phyloP scores from a whole-genome alignment of 148 eudicot species.

The Arctostaphylos glauca region DNA sequence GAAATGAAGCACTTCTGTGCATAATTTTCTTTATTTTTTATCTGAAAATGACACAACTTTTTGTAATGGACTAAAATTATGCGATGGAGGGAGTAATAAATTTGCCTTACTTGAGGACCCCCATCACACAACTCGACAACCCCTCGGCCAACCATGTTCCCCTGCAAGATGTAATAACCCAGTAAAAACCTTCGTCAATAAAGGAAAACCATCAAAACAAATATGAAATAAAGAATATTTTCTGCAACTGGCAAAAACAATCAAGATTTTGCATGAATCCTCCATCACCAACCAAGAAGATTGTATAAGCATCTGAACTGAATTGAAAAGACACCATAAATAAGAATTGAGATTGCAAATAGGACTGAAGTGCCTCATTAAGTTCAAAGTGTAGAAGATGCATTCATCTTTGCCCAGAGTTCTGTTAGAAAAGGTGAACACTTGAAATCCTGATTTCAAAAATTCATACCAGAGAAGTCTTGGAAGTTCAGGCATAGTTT shows the following conservation, averaged over 20 bases:
- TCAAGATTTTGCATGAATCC: not conserved
- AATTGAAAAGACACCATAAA: not conserved
- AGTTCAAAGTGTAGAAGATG: not conserved
- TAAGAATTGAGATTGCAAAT: not conserved
- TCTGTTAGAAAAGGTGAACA: not conserved
- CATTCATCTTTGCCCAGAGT: not conserved
- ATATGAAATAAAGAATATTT: not conserved
- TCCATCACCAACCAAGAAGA: not conserved
- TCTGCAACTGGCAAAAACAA: not conserved
- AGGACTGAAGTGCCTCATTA: not conserved
- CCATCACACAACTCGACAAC: slow-evolving; percentile 57
- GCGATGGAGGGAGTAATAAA: too few relatives aligned
- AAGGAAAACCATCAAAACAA: not conserved
- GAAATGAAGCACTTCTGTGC: too few relatives aligned
- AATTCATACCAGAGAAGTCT: not conserved
- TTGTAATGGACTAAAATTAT: too few relatives aligned
- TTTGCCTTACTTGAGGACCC: slow-evolving; percentile 53
- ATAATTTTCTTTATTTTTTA: too few relatives aligned
- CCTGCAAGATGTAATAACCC: slow-evolving; percentile 28
- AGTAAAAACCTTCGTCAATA: not conserved
- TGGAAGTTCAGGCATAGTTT: not conserved
- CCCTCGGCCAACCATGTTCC: slow-evolving; percentile 54
- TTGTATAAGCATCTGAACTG: not conserved
- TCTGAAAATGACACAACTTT: too few relatives aligned
- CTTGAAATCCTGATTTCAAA: not conserved